Conservation (phyloP, 1,139 yeast genomes). For the Taiozyma sp. region DNA sequence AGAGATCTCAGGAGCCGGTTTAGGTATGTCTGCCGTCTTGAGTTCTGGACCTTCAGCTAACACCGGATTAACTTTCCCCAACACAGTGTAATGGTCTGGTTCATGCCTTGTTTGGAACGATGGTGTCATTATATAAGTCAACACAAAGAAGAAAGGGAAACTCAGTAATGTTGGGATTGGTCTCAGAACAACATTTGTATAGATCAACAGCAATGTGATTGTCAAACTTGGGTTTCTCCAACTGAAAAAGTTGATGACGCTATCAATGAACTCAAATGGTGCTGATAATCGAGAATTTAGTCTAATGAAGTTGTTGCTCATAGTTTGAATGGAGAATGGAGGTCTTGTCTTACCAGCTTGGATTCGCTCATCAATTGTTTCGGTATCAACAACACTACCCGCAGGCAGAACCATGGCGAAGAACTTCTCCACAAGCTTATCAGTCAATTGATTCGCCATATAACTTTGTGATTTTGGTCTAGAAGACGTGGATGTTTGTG, state of each 20-base stretch:
- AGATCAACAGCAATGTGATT: conserved; percentile 48
- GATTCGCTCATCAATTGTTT: conserved; percentile 41
- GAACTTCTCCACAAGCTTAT: conserved; percentile 65
- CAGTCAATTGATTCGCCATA: conserved; percentile 40
- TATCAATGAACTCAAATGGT: conserved; percentile 57
- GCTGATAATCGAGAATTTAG: conserved; percentile 61
- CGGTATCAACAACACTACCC: conserved; percentile 24
- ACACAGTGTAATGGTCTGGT: conserved; percentile 25
- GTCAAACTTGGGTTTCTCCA: conserved; percentile 70
- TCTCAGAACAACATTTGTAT: conserved; percentile 56
- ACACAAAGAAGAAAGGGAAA: conserved; percentile 35
- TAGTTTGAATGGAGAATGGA: conserved; percentile 59
- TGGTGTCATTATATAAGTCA: conserved; percentile 62
- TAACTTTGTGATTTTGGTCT: conserved; percentile 13
- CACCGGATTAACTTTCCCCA: conserved; percentile 30
- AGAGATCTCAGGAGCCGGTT: conserved; percentile 76
- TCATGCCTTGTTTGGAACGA: conserved; percentile 47
- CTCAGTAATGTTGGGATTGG: conserved; percentile 52
- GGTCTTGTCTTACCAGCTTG: conserved; percentile 63
- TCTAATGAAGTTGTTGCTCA: conserved; percentile 66
- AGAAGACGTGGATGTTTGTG: not conserved
- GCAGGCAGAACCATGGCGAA: conserved; percentile 70
- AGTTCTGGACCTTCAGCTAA: conserved; percentile 55
- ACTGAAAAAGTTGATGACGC: conserved; percentile 44
- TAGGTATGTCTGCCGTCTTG: conserved; percentile 30